Percentiles rank a stretch among this genome's conserved stretches.
Evolutionary conservation across 257 asterid species (phyloP).

Genomic region (Scutellaria barbata): DNA sequence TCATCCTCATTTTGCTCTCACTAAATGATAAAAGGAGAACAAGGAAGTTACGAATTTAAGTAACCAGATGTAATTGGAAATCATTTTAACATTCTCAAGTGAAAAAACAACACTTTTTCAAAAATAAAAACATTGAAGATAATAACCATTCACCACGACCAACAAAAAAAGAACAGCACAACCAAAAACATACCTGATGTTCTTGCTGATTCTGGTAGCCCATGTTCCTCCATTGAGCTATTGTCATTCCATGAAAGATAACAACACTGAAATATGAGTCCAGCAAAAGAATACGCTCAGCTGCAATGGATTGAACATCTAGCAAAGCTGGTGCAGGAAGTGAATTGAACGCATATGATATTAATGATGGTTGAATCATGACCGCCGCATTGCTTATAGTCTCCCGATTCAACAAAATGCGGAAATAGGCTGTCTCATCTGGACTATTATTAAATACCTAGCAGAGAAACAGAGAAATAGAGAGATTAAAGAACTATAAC

Average conservation of each 20-base stretch:
- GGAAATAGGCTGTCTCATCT: conserved; percentile 98
- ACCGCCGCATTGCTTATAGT: conserved; percentile 86
- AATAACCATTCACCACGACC: conserved; percentile 10
- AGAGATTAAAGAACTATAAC: conserved; percentile 5
- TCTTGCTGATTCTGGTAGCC: conserved; percentile 94
- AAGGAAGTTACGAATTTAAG: not conserved
- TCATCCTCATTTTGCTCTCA: not conserved
- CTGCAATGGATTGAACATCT: conserved; percentile 87
- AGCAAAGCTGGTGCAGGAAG: conserved; percentile 90
- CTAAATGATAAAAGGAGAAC: not conserved
- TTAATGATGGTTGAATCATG: conserved; percentile 95
- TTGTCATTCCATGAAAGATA: conserved; percentile 95
- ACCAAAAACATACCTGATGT: conserved; percentile 61
- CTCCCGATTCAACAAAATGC: conserved; percentile 91
- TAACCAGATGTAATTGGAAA: not conserved
- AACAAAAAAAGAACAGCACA: conserved; percentile 24
- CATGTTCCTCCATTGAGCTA: conserved; percentile 99
- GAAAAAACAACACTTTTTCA: not conserved
- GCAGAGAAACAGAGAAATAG: conserved; percentile 25
- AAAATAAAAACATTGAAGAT: not conserved
- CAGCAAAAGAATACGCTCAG: conserved; percentile 91
- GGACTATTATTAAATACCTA: conserved; percentile 99
- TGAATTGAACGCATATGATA: conserved; percentile 83
- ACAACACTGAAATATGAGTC: conserved; percentile 95
- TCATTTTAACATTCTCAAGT: no score